phyloP scores from a whole-genome alignment of 2,329 filamentous ascomycete genomes.

The Drechslerella coelobrocha region DNA sequence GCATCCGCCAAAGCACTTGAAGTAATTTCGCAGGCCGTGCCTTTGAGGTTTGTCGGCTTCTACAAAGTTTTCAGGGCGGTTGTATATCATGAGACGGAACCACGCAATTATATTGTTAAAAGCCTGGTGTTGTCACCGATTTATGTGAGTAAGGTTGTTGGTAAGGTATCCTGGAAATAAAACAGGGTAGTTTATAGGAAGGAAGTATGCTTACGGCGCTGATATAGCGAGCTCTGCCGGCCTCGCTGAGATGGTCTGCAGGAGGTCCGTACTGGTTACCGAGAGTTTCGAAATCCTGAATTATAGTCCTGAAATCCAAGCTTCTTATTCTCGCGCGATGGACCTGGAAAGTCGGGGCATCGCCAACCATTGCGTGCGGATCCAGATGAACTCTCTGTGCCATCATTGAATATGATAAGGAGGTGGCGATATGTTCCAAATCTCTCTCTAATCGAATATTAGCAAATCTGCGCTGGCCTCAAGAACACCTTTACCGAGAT shows the following conservation, averaged over 20 bases:
- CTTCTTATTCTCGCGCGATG: slow-evolving; percentile 36
- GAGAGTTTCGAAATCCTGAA: slow-evolving; percentile 44
- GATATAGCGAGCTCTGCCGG: slow-evolving; percentile 35
- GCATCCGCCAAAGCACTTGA: slow-evolving; percentile 48
- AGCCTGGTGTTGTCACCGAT: slow-evolving; percentile 9
- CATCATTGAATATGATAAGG: slow-evolving; percentile 44
- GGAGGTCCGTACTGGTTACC: slow-evolving; percentile 46
- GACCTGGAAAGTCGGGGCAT: slow-evolving; percentile 43
- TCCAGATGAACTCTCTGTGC: slow-evolving; percentile 45
- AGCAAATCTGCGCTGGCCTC: not conserved
- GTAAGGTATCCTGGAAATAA: too few species aligned
- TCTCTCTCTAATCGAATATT: slow-evolving; percentile 23
- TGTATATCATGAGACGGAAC: slow-evolving; percentile 48
- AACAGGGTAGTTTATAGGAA: too few species aligned
- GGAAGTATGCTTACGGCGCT: slow-evolving; percentile 21
- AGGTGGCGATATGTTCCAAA: slow-evolving; percentile 42
- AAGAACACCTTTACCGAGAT: too few species aligned
- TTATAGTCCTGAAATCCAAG: slow-evolving; percentile 27
- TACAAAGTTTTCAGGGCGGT: slow-evolving; percentile 40
- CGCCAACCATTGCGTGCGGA: slow-evolving; percentile 45
- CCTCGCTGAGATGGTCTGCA: slow-evolving; percentile 37
- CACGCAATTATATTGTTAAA: slow-evolving; percentile 41
- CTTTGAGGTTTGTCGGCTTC: slow-evolving; percentile 23
- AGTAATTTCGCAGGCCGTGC: slow-evolving; percentile 41
- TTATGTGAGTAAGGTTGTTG: not conserved